Conservation (phyloP, 768 basidiomycete species). For the Megacollybia marginata region DNA sequence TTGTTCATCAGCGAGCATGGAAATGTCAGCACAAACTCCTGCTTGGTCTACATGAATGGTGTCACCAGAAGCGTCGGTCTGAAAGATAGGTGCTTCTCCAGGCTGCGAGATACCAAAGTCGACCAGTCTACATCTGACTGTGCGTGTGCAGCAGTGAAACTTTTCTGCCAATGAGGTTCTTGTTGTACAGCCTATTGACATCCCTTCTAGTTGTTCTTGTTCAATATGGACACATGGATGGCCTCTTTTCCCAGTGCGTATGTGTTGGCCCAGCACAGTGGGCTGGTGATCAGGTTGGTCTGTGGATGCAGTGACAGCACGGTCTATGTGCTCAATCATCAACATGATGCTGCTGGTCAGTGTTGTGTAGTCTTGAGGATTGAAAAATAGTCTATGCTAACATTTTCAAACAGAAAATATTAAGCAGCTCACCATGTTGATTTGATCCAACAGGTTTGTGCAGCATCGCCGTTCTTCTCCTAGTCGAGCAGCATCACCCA, state of each 20-base stretch:
- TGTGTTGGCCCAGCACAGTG: not conserved
- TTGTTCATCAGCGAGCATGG: slow-evolving; percentile 12
- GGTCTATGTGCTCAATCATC: not conserved
- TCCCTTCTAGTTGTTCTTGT: slow-evolving; percentile 14
- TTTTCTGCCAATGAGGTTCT: slow-evolving; percentile 11
- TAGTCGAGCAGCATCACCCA: not conserved
- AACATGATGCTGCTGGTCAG: not conserved
- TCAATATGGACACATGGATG: slow-evolving; percentile 19
- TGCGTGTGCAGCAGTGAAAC: slow-evolving; percentile 12
- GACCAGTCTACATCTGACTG: slow-evolving; percentile 17
- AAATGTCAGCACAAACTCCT: slow-evolving; percentile 6
- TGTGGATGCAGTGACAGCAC: not conserved
- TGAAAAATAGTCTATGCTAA: slow-evolving; percentile 7
- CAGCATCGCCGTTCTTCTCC: not conserved
- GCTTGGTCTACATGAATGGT: slow-evolving; percentile 5
- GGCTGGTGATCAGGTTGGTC: not conserved
- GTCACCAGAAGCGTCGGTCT: too few species aligned
- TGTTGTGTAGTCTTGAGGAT: not conserved
- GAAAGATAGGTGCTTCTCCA: too few species aligned
- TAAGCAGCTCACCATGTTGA: not conserved
- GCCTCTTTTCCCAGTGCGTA: not conserved
- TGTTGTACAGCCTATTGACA: slow-evolving; percentile 9
- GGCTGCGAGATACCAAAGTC: not conserved
- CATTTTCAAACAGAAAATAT: not conserved
- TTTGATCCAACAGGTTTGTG: not conserved